Base-by-base conservation (phyloP, 306 rosid species). In the Heteromeles arbutifolia region DNA sequence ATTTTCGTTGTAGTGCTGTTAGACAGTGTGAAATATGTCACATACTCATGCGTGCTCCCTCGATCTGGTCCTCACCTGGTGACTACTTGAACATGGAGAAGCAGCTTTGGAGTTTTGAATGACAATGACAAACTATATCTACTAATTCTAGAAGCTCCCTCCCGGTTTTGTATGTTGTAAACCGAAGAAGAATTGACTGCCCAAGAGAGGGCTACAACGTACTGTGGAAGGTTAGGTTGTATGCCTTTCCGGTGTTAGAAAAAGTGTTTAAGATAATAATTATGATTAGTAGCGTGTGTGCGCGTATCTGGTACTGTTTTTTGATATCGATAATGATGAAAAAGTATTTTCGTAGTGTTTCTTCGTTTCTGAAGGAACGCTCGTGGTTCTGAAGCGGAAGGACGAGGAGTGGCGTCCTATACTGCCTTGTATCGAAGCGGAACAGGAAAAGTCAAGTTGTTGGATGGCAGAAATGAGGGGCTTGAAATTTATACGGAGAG, bases 1-100 rank as follows among this genome's bases (percentile, higher is more conserved):
- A 86, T 95, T 3, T 96, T 92, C 0, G 98, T 96, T 53, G 98
- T 92, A 0, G 87, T 96, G 81, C 88, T 96, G 31, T 67, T 90
- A 2, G 99, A 96, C 72, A 92, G 96, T 39, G 96, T 90, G 73
- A 96, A 92, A 86, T 90, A 96, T 75, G 98, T 88, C 43, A 96
- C 99, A 4, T 90, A 96, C 83, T 92, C 99, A 9, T 96, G 99
- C n/a, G 90, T 86, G 65, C 90, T 96, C 62, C 98, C 99, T 0
- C 89, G 84, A 8, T 71, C 85, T 15, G 94, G 86, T 57, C 87
- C 91, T 37, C 92, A 88, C 72, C 78, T 89, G 9, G 93, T 96
- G 82, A 79, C 93, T 41, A 77, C 88, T 77, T 90, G 83, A 84
- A 82, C 66, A 68, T 71, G 83, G 78, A 65, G 6, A 17, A 28